Evolutionary conservation across 331 rosid genomes (phyloP), one percentile per base, ranked within the genome.

Genomic region (Ulmus americana): DNA sequence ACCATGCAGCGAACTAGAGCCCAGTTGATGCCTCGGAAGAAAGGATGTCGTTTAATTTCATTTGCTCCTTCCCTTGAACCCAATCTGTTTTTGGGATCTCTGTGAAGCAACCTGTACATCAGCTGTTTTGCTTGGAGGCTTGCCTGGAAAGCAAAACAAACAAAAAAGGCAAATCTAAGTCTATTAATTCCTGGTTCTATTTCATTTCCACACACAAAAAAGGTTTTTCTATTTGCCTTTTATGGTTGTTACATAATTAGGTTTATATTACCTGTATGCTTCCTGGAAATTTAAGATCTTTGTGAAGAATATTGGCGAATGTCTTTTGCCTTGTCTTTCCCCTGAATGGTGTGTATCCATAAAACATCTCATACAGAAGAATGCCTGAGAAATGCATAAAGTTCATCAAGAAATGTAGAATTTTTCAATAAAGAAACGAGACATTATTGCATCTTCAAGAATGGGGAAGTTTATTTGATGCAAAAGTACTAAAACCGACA

Each of bases 271-370:
- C 99, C 77, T 66, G 79, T 84, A 77, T 81, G 22, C 91, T 85
- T 77, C 81, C 80, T 55, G 99, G 95, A 79, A 94, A 94, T 71
- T 85, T 94, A 63, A 94, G 91, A 79, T 94, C 99, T 79, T 94
- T 94, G 59, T 85, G 99, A 71, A 94, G 99, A 82, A 94, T 81
- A 61, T 94, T 90, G 72, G 95, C 76, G 60, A 94, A 94, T 14
- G 99, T 90, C 67, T 71, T 94, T 66, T 90, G 99, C 81, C 99
- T 89, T 53, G 95, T 83, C 78, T 79, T 89, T 14, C 99, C 99
- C 54, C 99, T 75, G 76, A 94, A 94, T 58, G 99, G 97, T 8
- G 99, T 94, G 69, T 82, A 85, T 46, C 97, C 99, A 51, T 85
- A 90, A 43, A 94, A 74, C 99, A 94, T 94, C 77, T 90, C 98